Base-by-base conservation (phyloP, 176 grass and related monocot species). In the Cymbopogon citratus region DNA sequence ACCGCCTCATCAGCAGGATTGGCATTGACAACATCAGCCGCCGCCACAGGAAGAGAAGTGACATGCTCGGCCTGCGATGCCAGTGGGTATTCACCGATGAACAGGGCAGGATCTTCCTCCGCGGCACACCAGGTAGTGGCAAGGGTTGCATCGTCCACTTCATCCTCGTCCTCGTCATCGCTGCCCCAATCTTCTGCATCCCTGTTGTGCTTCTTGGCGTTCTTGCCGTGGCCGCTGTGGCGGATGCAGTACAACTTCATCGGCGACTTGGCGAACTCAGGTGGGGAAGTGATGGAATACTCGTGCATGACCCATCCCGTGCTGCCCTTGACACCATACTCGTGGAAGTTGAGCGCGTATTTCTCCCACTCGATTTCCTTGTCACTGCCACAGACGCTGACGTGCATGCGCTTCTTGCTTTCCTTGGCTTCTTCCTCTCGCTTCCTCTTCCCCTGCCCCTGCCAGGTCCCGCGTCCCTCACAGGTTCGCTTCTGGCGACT, bases 231-330 rank as follows among this genome's bases (percentile, higher is more conserved):
- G 52, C 74, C 74, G n/a, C 74, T 76, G n/a, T 26, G 9, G 21
- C 52, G 52, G 34, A 61, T 61, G 52, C 74, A 56, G 74, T 61
- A 76, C 12, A 76, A 21, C 54, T 34, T 76, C 12, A 40, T 1
- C 6, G 12, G 74, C 21, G 51, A 76, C 31, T 0, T 2, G 5
- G 31, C 21, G 21, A 76, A 34, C 10, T 40, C n/a, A 12, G 54
- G 12, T 1, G 74, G 33, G 12, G 74, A 2, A n/a, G 52, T 40
- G 52, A 76, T 61, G 34, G 11, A 36, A 52, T 76, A 76, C 52
- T 76, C 74, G 54, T 76, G 49, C 74, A 76, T 76, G 52, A 76
- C 74, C 74, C 52, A 76, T 16, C 52, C 74, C 34, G 74, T 61
- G 74, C 74, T 77, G 34, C 54, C 54, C 6, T 62, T 27, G 34